These are phyloP conservation scores for Salix suchowensis DNA, from an alignment of 345 rosid species.

Conservation along the genomic window DNA sequence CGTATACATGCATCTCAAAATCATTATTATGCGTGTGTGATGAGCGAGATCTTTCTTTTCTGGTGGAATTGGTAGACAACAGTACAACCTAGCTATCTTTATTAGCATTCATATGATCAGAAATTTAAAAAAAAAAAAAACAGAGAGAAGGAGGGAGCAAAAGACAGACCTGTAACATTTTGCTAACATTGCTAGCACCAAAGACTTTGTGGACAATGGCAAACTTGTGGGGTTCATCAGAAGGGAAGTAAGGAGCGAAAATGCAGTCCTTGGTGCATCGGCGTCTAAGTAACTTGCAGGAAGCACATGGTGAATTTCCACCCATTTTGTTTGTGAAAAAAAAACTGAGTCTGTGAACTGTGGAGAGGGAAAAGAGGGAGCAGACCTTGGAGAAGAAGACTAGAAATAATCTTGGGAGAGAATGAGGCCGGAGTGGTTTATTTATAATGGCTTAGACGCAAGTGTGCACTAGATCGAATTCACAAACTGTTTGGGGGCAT, in stretches of 20 bases:
- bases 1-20: background rate
- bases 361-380: background rate
- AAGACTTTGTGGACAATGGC: constrained; percentile 33
- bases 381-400: background rate
- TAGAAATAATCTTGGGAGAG: background rate
- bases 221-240: constrained; percentile 30
- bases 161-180: constrained; percentile 23
- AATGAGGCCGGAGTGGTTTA: constrained; percentile 10
- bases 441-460: constrained; percentile 20
- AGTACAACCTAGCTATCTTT: background rate
- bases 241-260: constrained; percentile 28
- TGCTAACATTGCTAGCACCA: constrained; percentile 33
- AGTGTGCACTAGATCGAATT: constrained; percentile 1
- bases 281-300: constrained; percentile 27
- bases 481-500: constrained; percentile 4
- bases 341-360: background rate
- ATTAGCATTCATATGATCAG: background rate
- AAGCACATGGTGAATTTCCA: constrained; percentile 28
- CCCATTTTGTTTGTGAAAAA: constrained; percentile 7
- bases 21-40: background rate
- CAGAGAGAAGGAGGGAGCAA: background rate
- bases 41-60: background rate
- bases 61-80: background rate
- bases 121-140: background rate
- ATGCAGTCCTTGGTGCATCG: constrained; percentile 24